Evolutionary conservation across 176 grass and related monocot species (phyloP).

Genomic region (Hordeum marinum): DNA sequence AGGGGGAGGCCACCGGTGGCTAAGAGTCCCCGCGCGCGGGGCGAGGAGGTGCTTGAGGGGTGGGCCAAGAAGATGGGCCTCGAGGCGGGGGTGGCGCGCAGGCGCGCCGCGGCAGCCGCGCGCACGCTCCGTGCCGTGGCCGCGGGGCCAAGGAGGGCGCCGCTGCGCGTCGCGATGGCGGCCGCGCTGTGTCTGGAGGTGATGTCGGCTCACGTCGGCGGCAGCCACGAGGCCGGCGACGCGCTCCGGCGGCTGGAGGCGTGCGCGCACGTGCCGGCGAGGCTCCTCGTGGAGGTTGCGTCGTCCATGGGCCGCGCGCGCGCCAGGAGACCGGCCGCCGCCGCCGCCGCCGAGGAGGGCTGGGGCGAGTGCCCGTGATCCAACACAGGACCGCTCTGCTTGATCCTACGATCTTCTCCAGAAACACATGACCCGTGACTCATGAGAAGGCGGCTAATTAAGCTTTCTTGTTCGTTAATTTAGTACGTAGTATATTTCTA

Average conservation of each 20-base stretch:
- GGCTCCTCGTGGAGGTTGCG: conserved; percentile 15
- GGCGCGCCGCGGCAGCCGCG: not conserved
- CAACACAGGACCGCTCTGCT: too few relatives aligned
- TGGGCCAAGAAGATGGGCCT: conserved; percentile 40
- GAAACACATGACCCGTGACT: not conserved
- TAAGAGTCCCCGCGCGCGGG: not conserved
- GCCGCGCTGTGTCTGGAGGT: conserved; percentile 43
- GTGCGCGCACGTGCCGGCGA: conserved; percentile 39
- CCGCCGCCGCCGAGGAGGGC: conserved; percentile 32
- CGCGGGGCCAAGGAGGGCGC: not conserved
- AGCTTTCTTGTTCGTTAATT: not conserved
- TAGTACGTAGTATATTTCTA: not conserved
- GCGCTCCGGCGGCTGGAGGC: conserved; percentile 38
- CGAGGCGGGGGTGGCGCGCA: not conserved
- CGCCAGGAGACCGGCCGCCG: conserved; percentile 9
- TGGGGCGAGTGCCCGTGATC: conserved; percentile 54
- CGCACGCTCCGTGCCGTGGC: not conserved
- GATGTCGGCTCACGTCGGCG: not conserved
- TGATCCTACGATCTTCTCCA: not conserved
- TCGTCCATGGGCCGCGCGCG: conserved; percentile 31
- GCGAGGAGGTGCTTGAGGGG: conserved; percentile 30
- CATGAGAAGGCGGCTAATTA: not conserved
- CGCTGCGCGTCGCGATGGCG: conserved; percentile 35
- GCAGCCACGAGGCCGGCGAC: not conserved
- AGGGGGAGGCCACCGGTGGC: not conserved